A percentile compares a stretch with the other conserved stretches of the same genome.
phyloP scores from a whole-genome alignment of 441 rosid species.

The Populus hybrid region DNA sequence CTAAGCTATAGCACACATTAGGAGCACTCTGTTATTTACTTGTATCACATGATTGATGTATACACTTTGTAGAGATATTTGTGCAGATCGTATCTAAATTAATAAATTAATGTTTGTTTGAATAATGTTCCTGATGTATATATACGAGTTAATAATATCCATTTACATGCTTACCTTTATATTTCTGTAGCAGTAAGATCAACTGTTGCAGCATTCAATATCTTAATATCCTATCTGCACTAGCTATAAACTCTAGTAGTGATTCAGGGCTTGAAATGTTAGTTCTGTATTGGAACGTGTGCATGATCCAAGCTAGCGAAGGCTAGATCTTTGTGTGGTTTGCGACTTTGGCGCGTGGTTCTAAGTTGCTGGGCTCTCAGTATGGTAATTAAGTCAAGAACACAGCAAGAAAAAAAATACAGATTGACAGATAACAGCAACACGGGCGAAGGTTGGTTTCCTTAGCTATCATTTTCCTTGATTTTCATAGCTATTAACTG shows the following conservation, averaged over 20 bases:
- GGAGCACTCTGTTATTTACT: neutral
- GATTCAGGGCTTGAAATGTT: neutral
- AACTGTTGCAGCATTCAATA: neutral
- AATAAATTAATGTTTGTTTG: neutral
- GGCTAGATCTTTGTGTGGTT: neutral
- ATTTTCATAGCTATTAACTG: neutral
- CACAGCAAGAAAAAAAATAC: neutral
- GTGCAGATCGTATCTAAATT: conserved; percentile 16
- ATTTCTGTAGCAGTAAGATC: neutral
- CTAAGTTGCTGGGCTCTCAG: neutral
- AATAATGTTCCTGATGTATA: neutral
- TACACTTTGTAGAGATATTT: conserved; percentile 15
- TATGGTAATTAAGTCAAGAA: neutral
- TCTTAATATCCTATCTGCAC: neutral
- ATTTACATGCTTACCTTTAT: neutral
- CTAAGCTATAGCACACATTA: neutral
- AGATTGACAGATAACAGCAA: neutral
- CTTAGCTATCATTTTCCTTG: neutral
- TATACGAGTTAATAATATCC: neutral
- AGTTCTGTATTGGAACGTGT: neutral
- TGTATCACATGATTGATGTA: neutral
- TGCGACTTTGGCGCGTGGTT: neutral
- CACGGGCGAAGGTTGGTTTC: neutral
- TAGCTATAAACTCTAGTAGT: neutral
- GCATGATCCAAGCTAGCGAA: neutral